Conservation (phyloP, 352 stramenopile genomes). For the Globisporangium yorkense region DNA sequence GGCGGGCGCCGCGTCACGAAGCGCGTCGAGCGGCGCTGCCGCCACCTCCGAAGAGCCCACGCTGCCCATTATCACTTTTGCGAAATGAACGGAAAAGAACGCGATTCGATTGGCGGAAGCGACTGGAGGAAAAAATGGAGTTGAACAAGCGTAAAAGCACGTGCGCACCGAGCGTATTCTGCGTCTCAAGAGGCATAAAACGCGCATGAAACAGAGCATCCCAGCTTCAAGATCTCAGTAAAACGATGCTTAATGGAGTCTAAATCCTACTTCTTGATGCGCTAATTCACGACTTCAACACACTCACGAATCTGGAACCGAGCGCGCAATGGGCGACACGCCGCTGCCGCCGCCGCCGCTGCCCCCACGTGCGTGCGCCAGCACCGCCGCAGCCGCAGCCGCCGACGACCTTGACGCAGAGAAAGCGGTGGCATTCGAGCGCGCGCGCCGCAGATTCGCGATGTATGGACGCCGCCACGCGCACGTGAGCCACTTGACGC, state of each 20-base stretch:
- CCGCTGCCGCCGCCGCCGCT: neutral
- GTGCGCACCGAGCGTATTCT: too few species aligned
- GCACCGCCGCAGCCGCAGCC: neutral
- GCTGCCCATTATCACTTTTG: conserved; percentile 4
- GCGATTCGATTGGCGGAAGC: neutral
- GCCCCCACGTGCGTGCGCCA: too few species aligned
- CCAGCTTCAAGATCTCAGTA: neutral
- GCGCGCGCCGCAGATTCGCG: conserved; percentile 34
- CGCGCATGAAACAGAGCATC: neutral
- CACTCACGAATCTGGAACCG: neutral
- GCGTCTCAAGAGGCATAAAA: too few species aligned
- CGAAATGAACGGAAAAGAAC: neutral
- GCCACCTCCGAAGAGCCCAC: conserved; percentile 3
- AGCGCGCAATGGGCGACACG: neutral
- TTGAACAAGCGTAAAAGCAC: neutral
- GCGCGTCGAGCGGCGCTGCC: neutral
- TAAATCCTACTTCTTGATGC: too few species aligned
- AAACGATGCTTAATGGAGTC: too few species aligned
- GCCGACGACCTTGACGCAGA: conserved; percentile 1
- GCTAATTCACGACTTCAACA: too few species aligned
- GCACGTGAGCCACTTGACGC: conserved; percentile 30
- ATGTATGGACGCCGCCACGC: conserved; percentile 43
- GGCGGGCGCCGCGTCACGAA: too few species aligned
- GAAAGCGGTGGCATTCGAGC: conserved; percentile 12
- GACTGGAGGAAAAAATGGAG: neutral